Base-by-base conservation (phyloP, 2,329 filamentous ascomycete species). In the Hypoxylon sp. region DNA sequence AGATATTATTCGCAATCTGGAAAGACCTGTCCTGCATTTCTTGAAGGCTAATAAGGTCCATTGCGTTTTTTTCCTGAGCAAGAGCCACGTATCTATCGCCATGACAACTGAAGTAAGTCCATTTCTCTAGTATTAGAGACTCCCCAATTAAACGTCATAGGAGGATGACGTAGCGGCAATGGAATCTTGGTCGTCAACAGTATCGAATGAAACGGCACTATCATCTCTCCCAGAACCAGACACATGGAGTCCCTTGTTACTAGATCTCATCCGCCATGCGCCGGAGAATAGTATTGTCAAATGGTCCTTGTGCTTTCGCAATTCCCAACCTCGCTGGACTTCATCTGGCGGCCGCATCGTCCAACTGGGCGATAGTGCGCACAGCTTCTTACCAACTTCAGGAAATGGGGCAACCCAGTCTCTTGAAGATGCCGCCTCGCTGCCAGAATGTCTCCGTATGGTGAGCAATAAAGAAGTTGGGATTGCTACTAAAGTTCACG, bases 271-370 rank as follows among this genome's bases (percentile, higher is more conserved):
- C 26, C 22, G 19, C 5, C 33, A 70, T 44, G 61, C 77, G 3
- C 78, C 74, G 1, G 52, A 68, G 3, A 47, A 70, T 8, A 71
- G 67, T 24, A 83, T 85, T 53, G 81, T 86, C 68, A 82, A 79
- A 72, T 80, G 76, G 70, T 76, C 78, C 56, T 75, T 81, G 24
- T 74, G 76, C 37, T 80, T 77, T 77, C 77, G 79, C 5, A 74
- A 80, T 58, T 78, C 78, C 5, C 76, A 78, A 19, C 73, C 74
- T 1, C 70, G 72, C 5, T 80, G 78, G 77, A 70, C 74, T 3
- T 80, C 78, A 1, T 67, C 74, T 2, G 67, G 69, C 5, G 77
- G 68, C 2, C 74, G 74, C 10, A 72, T 81, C 24, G 65, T 80
- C 31, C 77, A 80, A 51, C 72, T 80, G 17, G 79, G 80, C 10